Percentiles rank a stretch among this genome's conserved stretches.
These are phyloP conservation scores for Rhodotorula sp. DNA, from an alignment of 1,284 basidiomycete species.

Conservation along the genomic window DNA sequence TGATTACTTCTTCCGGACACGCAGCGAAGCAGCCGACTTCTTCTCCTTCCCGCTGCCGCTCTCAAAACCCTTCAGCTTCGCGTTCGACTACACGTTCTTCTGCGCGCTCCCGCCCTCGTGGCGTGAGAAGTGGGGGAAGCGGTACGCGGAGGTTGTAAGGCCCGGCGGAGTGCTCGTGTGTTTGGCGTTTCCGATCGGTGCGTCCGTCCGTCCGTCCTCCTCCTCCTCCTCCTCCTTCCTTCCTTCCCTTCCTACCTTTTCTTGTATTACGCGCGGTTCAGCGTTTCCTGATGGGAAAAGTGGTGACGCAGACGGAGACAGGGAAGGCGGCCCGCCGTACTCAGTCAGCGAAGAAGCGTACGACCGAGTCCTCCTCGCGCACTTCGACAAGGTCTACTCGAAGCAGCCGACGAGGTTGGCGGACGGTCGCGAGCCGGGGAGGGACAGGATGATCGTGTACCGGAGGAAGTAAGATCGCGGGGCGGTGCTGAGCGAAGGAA, in stretches of 20 bases:
- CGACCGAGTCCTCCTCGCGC: constrained; percentile 20
- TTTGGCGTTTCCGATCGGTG: constrained; percentile 29
- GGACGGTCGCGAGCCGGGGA: constrained; percentile 16
- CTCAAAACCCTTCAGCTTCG: constrained; percentile 12
- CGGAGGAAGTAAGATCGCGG: constrained; percentile 6
- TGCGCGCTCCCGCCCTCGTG: constrained; percentile 29
- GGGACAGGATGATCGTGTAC: constrained; percentile 35
- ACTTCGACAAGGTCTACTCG: constrained; percentile 38
- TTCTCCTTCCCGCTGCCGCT: constrained; percentile 25
- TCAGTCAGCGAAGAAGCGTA: constrained; percentile 37
- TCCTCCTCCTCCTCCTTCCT: not conserved
- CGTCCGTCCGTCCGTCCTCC: not conserved
- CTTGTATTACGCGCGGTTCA: too few species aligned
- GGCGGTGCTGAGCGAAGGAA: not conserved
- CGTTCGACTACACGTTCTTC: constrained; percentile 38
- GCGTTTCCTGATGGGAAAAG: too few species aligned
- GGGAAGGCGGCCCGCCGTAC: constrained; percentile 40
- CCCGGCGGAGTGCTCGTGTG: constrained; percentile 25
- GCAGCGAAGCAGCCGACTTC: constrained; percentile 33
- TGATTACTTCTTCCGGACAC: not conserved
- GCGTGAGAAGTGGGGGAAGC: constrained; percentile 16
- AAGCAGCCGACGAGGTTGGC: constrained; percentile 17
- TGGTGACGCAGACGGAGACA: constrained; percentile 32
- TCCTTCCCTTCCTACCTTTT: too few species aligned
- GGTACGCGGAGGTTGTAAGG: constrained; percentile 29